phyloP scores from a whole-genome alignment of 2,329 filamentous ascomycete genomes.

The Atkinsonella hypoxylon region DNA sequence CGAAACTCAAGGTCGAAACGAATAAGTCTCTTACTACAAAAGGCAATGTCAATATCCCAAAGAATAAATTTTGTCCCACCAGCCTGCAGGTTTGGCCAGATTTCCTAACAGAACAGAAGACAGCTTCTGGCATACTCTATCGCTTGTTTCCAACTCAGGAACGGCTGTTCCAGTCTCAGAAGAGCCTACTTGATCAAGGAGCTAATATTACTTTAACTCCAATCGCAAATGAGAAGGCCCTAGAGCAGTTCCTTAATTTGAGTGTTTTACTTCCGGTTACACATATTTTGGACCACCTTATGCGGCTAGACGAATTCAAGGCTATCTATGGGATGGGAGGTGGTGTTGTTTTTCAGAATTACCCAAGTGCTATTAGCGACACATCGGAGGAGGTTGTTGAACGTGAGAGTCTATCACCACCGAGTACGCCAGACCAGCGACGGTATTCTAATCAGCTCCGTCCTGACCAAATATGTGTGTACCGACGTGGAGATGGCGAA shows the following conservation, averaged over 20 bases:
- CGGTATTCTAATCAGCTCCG: not conserved
- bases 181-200: constrained; percentile 14
- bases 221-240: constrained; percentile 17
- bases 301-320: too few species aligned
- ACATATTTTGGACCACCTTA: too few species aligned
- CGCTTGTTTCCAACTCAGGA: constrained; percentile 10
- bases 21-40: constrained; percentile 14
- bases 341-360: too few species aligned
- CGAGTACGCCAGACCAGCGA: not conserved
- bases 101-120: constrained; percentile 16
- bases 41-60: constrained; percentile 18
- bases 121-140: constrained; percentile 13
- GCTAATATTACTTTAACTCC: constrained; percentile 9
- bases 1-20: constrained; percentile 15
- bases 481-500: not conserved
- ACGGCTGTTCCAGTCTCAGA: constrained; percentile 16
- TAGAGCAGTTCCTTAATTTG: constrained; percentile 17
- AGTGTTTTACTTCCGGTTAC: too few species aligned
- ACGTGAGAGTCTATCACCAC: too few species aligned
- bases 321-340: too few species aligned
- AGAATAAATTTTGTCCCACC: constrained; percentile 17
- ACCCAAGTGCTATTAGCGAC: too few species aligned
- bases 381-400: too few species aligned
- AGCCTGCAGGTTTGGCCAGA: constrained; percentile 17
- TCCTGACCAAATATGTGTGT: not conserved